Evolutionary conservation across 306 rosid genomes (phyloP).

Genomic region (Casuarina cunninghamiana): DNA sequence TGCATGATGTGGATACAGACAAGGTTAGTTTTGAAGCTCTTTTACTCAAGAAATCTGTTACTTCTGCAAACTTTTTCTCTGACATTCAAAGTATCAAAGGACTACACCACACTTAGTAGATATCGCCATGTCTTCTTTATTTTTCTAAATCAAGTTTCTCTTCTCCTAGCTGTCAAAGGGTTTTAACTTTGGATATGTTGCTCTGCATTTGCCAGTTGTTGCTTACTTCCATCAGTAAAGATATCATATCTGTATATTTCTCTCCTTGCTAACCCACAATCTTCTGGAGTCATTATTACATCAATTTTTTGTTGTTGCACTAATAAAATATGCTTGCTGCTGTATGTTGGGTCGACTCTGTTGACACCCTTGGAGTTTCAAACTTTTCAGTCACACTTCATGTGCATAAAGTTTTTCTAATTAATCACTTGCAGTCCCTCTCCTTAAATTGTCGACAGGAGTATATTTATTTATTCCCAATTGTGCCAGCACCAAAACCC

Average conservation of each 20-base stretch:
- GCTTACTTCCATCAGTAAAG: not conserved
- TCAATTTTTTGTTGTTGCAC: not conserved
- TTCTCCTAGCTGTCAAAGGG: not conserved
- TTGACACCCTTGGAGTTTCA: no score
- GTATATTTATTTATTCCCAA: not conserved
- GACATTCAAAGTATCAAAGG: not conserved
- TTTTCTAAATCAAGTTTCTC: not conserved
- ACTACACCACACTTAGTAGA: not conserved
- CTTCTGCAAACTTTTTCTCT: not conserved
- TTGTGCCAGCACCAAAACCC: not conserved
- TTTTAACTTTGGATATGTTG: not conserved
- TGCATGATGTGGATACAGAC: slow-evolving; percentile 89
- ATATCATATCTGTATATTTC: not conserved
- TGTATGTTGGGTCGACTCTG: no score
- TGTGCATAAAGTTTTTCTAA: not conserved
- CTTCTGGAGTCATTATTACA: not conserved
- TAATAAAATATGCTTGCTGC: not conserved
- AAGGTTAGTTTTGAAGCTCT: slow-evolving; percentile 50
- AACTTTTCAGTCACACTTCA: no score
- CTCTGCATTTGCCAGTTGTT: not conserved
- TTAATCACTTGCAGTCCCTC: not conserved
- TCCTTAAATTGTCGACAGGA: not conserved
- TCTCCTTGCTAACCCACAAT: not conserved
- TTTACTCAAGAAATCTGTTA: not conserved
- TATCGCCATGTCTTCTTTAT: not conserved